Conservation (phyloP, 2,329 filamentous ascomycete genomes). For the Epichloe uncinata region DNA sequence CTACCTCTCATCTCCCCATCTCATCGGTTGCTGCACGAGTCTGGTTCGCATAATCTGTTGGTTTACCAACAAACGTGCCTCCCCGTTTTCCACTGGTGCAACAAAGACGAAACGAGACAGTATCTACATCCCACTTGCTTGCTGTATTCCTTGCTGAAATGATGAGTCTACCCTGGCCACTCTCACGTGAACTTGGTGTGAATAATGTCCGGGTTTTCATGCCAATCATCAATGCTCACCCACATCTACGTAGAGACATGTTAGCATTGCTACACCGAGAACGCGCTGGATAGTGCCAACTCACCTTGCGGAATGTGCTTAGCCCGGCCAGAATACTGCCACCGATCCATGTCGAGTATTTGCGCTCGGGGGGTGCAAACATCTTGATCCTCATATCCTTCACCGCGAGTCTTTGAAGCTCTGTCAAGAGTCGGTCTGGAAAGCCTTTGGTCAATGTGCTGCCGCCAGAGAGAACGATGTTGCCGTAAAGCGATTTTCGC, state of each 20-base stretch:
- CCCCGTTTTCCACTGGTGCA: too few relatives aligned
- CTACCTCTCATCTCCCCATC: too few relatives aligned
- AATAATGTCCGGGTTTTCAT: constrained; percentile 98
- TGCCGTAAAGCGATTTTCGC: constrained; percentile 84
- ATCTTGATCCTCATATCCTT: constrained; percentile 99
- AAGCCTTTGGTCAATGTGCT: constrained; percentile 96
- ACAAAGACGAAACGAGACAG: too few relatives aligned
- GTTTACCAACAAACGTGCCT: too few relatives aligned
- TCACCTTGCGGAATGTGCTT: constrained; percentile 95
- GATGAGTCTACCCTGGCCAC: background rate
- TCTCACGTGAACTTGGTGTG: constrained; percentile 87
- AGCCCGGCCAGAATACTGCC: constrained; percentile 92
- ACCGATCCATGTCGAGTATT: constrained; percentile 98
- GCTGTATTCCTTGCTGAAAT: too few relatives aligned
- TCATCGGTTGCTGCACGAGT: too few relatives aligned
- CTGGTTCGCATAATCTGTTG: too few relatives aligned
- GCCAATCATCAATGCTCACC: constrained; percentile 99
- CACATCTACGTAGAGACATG: constrained; percentile 69
- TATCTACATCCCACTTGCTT: too few relatives aligned
- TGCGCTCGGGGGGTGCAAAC: constrained; percentile 90
- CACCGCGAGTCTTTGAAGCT: constrained; percentile 85
- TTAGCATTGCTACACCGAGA: constrained; percentile 7
- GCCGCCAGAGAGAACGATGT: constrained; percentile 92
- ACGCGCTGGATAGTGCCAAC: constrained; percentile 12
- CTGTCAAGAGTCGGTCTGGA: constrained; percentile 78